Base-by-base conservation (phyloP, 202 grass and related monocot genomes). In the Panicum hallii region DNA sequence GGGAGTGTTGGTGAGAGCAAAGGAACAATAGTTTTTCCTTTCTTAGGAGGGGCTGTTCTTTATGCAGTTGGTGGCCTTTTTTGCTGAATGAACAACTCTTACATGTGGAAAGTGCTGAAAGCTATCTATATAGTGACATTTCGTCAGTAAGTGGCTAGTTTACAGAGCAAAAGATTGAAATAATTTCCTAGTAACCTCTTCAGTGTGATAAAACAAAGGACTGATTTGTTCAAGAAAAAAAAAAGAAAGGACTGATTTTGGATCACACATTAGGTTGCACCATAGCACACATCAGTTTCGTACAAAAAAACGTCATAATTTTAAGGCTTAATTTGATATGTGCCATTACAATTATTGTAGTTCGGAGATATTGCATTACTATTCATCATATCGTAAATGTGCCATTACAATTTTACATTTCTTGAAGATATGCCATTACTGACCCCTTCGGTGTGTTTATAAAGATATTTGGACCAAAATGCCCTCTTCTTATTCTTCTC, bases 81-180 rank as follows among this genome's bases (percentile, higher is more conserved):
- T 70, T 70, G 67, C 67, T 72, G 70, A 72, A 72, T 72, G 23
- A 32, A 72, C 13, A 30, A 28, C 6, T 72, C 6, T 16, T 71
- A 71, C 68, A 30, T 49, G 7, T 71, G 23, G 22, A 50, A 26
- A n/a, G 32, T 50, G 23, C 44, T 72, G 23, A 48, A 72, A 71
- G 22, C 20, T 48, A 28, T 23, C 55, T 58, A 22, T 58, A 60
- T 60, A 60, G 23, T 72, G 70, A 11, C 70, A 34, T 72, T 72
- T 50, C 11, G 12, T 62, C 11, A 13, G n/a, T n/a, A 70, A 46
- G 20, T 69, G 45, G 41, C 41, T 69, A 69, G 41, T 69, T 69
- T 70, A 46, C 67, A 26, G 42, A 26, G 22, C 46, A 72, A 32
- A 72, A 50, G 14, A 30, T 72, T 30, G 69, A 52, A 19, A 9